phyloP scores from a whole-genome alignment of 805 yeast species.

The Metschnikowia aberdeeniae region DNA sequence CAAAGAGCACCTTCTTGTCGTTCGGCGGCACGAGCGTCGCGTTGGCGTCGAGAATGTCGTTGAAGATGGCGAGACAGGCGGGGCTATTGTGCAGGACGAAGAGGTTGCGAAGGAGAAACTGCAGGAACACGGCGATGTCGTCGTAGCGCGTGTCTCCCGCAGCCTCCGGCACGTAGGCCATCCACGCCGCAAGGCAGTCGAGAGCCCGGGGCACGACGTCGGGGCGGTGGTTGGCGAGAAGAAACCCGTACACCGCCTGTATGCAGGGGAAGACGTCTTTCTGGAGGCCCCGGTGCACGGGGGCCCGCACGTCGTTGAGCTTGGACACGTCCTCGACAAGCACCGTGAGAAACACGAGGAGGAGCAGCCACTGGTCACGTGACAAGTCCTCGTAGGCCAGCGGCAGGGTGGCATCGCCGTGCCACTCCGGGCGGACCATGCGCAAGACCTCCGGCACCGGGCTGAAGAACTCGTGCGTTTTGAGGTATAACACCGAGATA shows the following conservation, averaged over 20 bases:
- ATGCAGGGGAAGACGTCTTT: conserved; percentile 27
- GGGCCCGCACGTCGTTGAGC: conserved; percentile 19
- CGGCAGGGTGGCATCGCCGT: not conserved
- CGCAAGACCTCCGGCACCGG: conserved; percentile 27
- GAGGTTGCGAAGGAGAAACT: conserved; percentile 8
- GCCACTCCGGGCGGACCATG: not conserved
- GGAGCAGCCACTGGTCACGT: conserved; percentile 8
- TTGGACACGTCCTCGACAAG: conserved; percentile 50
- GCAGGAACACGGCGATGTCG: conserved; percentile 8
- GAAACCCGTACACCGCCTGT: conserved; percentile 16
- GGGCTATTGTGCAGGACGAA: conserved; percentile 4
- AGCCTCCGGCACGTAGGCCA: conserved; percentile 32
- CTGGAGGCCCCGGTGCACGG: conserved; percentile 39
- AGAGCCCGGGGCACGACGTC: conserved; percentile 10
- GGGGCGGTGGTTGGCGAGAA: conserved; percentile 6
- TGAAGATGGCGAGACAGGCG: conserved; percentile 22
- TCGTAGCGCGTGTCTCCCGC: conserved; percentile 31
- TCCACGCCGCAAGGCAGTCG: conserved; percentile 34
- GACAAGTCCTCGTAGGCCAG: not conserved
- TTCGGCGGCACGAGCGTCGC: conserved; percentile 35
- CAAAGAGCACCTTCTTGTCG: conserved; percentile 26
- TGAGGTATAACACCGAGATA: conserved; percentile 45
- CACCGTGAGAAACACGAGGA: conserved; percentile 39
- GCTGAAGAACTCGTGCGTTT: conserved; percentile 36
- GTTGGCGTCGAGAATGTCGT: conserved; percentile 46